A percentile compares a stretch with the other conserved stretches of the same genome.
Conservation (phyloP, 1,284 basidiomycete species). For the Calocybe gambosa region DNA sequence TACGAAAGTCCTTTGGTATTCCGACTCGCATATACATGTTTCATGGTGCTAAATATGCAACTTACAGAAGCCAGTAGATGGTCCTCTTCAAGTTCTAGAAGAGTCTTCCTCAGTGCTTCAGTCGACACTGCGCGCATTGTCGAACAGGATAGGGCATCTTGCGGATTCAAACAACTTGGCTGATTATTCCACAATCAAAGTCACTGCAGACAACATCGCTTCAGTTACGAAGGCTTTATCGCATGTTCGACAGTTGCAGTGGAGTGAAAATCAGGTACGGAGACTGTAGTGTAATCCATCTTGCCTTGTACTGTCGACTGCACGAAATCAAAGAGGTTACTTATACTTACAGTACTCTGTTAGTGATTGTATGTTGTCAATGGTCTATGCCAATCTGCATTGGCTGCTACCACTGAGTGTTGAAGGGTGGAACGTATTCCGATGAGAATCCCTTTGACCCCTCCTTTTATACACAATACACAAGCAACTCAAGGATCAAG, state of each 20-base stretch:
- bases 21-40: background rate
- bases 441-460: background rate
- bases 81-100: slow-evolving; percentile 10
- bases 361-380: too few species aligned
- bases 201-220: slow-evolving; percentile 63
- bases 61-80: slow-evolving; percentile 4
- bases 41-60: background rate
- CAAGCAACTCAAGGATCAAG: background rate
- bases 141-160: slow-evolving; percentile 42
- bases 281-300: slow-evolving; percentile 5
- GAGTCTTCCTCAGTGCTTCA: slow-evolving; percentile 39
- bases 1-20: slow-evolving; percentile 1
- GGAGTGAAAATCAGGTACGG: slow-evolving; percentile 27
- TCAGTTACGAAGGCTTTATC: slow-evolving; percentile 60
- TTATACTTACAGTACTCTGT: too few species aligned
- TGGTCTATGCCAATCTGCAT: too few species aligned
- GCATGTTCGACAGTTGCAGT: slow-evolving; percentile 53
- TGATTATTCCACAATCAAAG: slow-evolving; percentile 47
- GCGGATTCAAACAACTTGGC: slow-evolving; percentile 31
- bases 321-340: too few species aligned
- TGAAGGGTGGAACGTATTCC: too few species aligned
- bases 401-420: too few species aligned
- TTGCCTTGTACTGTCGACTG: background rate
- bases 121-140: slow-evolving; percentile 45
- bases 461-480: background rate